These are phyloP conservation scores for Phytophthora citricola DNA, from an alignment of 352 stramenopile species.

Conservation along the genomic window DNA sequence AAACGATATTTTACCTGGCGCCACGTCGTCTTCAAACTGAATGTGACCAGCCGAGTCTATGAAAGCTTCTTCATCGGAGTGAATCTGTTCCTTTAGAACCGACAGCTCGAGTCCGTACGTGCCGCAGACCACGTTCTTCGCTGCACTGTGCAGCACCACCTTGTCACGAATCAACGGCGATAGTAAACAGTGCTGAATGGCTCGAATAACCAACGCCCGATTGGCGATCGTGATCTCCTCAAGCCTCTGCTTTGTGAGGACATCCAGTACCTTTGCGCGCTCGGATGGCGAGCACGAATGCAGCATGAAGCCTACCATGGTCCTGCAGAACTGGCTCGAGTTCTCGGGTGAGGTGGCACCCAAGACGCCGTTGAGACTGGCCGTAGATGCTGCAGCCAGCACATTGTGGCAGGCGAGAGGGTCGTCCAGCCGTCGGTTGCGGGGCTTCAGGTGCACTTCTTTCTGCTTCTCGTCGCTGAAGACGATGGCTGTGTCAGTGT, in stretches of 20 bases:
- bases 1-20: slow-evolving; percentile 16
- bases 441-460: slow-evolving; percentile 74
- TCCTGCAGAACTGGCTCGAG: slow-evolving; percentile 79
- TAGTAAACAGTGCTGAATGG: slow-evolving; percentile 79
- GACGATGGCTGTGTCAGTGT: slow-evolving; percentile 73
- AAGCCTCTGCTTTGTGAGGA: slow-evolving; percentile 72
- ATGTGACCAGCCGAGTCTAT: slow-evolving; percentile 40
- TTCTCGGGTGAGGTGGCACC: slow-evolving; percentile 76
- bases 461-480: slow-evolving; percentile 78
- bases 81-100: slow-evolving; percentile 82
- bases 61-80: slow-evolving; percentile 66
- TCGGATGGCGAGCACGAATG: slow-evolving; percentile 67
- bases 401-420: slow-evolving; percentile 83
- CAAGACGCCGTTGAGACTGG: slow-evolving; percentile 83
- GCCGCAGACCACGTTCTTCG: slow-evolving; percentile 72
- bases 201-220: slow-evolving; percentile 76
- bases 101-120: slow-evolving; percentile 77
- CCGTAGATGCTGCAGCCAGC: slow-evolving; percentile 53
- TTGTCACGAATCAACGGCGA: slow-evolving; percentile 79
- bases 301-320: slow-evolving; percentile 89
- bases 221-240: slow-evolving; percentile 80
- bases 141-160: slow-evolving; percentile 64
- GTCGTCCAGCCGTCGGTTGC: slow-evolving; percentile 61
- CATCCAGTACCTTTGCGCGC: slow-evolving; percentile 73
- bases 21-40: slow-evolving; percentile 28